Base-by-base conservation (phyloP, 352 stramenopile species). In the Halophytophthora batemanensis region DNA sequence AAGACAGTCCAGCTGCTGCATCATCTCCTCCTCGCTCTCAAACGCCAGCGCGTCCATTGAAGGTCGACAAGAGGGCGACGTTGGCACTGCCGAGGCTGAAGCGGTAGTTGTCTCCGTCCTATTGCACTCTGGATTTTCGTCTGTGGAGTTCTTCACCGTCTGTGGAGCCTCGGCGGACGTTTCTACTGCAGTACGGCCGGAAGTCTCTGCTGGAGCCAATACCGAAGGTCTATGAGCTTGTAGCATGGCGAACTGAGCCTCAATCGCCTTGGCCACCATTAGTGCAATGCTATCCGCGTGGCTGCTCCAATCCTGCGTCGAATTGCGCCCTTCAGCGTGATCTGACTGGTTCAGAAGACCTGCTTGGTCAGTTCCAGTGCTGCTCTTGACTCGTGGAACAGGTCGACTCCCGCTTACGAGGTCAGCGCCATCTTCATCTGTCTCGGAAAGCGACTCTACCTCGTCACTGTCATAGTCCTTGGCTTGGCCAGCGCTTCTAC, bases 1-100 rank as follows among this genome's bases (percentile, higher is more conserved):
- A n/a, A 87, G 33, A 36, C 79, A 66, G 39, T 89, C 76, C 19
- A 82, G 53, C 41, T 90, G 71, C 49, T 74, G 59, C 1, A 74
- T 48, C 51, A 90, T 71, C 38, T 84, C 71, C 1, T 74, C 66
- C 38, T 90, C 66, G 13, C 58, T 83, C 43, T 82, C 75, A 45
- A 88, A 75, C 2, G 63, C 63, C 33, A 77, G 25, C 11, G 59
- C 56, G 29, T 76, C 69, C 15, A 61, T 25, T 14, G 34, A 17
- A 10, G 2, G 19, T 28, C 34, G 45, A 18, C 17, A 15, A 38
- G 29, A 2, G 22, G 56, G 50, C 33, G 52, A 58, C 42, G 28
- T 6, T 57, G 53, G 45, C 40, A 39, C 40, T 21, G 33, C 14
- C 37, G 35, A 15, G 0, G 18, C 45, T 5, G 10, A 36, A 13